Evolutionary conservation across 306 rosid species (phyloP).

Genomic region (Urtica urens): DNA sequence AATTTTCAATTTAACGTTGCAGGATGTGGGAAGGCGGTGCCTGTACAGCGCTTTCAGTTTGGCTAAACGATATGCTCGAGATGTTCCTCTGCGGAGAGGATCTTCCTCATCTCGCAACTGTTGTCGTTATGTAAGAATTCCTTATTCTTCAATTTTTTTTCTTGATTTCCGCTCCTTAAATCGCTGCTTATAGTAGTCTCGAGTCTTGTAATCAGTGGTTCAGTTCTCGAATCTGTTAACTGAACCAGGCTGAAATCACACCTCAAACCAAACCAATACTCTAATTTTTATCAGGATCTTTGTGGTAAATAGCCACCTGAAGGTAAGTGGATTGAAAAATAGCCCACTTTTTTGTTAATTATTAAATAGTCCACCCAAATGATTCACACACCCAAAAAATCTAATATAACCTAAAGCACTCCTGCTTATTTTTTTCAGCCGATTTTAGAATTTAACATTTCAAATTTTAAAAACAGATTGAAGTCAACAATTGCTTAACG

Average conservation of each 20-base stretch:
- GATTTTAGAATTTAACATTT: too few relatives aligned
- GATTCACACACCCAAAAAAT: too few relatives aligned
- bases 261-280: not conserved
- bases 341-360: too few relatives aligned
- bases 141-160: slow-evolving; percentile 3
- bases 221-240: slow-evolving; percentile 4
- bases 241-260: not conserved
- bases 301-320: too few relatives aligned
- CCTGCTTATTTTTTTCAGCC: too few relatives aligned
- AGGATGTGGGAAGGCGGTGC: slow-evolving; percentile 97
- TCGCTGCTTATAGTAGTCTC: not conserved
- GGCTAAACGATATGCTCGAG: slow-evolving; percentile 69
- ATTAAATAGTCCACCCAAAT: too few relatives aligned
- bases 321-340: too few relatives aligned
- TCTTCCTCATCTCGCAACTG: slow-evolving; percentile 80
- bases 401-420: too few relatives aligned
- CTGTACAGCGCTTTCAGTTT: slow-evolving; percentile 69
- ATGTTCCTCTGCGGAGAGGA: slow-evolving; percentile 48
- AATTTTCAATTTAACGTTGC: slow-evolving; percentile 24
- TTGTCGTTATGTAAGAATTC: slow-evolving; percentile 69
- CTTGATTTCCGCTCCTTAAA: slow-evolving; percentile 10
- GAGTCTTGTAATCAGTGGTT: not conserved
- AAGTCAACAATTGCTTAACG: too few relatives aligned
- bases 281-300: too few relatives aligned
- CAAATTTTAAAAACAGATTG: too few relatives aligned